A percentile compares a stretch with the other conserved stretches of the same genome.
Evolutionary conservation across 805 yeast species (phyloP).

Genomic region (Saturnispora bothae): DNA sequence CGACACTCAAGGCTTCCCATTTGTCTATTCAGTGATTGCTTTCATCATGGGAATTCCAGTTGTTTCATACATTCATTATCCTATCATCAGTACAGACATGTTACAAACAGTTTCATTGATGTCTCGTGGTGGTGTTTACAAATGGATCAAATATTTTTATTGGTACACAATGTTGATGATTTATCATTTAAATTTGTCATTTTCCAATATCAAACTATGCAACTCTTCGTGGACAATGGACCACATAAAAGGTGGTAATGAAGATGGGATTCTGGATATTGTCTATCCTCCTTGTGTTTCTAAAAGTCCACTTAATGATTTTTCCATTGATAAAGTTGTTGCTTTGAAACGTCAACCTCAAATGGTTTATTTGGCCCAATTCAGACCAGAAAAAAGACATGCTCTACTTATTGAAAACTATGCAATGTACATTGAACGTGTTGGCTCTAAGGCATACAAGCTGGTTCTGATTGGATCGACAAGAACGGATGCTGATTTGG

Average conservation of each 20-base stretch:
- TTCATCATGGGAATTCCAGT: conserved; percentile 59
- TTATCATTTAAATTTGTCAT: conserved; percentile 59
- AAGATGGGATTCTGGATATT: conserved; percentile 30
- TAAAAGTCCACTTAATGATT: conserved; percentile 26
- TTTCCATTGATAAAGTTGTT: conserved; percentile 16
- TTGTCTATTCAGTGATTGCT: conserved; percentile 59
- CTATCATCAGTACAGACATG: conserved; percentile 86
- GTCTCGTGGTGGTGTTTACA: conserved; percentile 14
- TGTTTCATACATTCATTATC: conserved; percentile 87
- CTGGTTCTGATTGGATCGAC: conserved; percentile 78
- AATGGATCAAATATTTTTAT: conserved; percentile 42
- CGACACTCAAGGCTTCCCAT: conserved; percentile 93
- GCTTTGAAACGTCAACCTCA: conserved; percentile 26
- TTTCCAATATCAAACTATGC: conserved; percentile 54
- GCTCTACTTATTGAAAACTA: conserved; percentile 56
- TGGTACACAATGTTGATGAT: conserved; percentile 59
- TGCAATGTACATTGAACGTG: conserved; percentile 31
- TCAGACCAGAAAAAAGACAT: conserved; percentile 92
- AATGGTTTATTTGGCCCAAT: conserved; percentile 74
- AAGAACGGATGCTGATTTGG: conserved; percentile 55
- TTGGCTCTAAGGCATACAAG: conserved; percentile 33
- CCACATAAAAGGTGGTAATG: conserved; percentile 47
- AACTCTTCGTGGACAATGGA: conserved; percentile 90
- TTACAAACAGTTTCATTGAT: conserved; percentile 11
- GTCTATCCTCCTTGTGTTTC: conserved; percentile 81